These are phyloP conservation scores for Gaillardinia entomophila DNA, from an alignment of 805 yeast species.

Conservation along the genomic window DNA sequence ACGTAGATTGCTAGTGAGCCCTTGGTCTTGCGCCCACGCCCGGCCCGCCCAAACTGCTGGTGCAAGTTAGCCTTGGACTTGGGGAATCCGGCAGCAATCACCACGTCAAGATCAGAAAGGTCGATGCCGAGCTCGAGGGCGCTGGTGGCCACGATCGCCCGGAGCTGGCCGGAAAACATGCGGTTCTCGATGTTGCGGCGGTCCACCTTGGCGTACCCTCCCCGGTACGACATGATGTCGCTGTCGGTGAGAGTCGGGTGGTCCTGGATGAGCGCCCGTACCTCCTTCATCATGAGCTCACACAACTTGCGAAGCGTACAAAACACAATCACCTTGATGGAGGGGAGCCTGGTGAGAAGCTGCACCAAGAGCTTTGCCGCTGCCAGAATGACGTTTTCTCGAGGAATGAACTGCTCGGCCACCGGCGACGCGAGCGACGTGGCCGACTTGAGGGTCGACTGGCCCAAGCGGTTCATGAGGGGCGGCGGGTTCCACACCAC, in stretches of 20 bases:
- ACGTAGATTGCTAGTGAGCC: constrained; percentile 85
- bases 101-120: constrained; percentile 89
- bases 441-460: constrained; percentile 11
- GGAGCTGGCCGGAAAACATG: constrained; percentile 81
- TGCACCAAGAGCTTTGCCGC: constrained; percentile 70
- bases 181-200: constrained; percentile 82
- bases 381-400: constrained; percentile 69
- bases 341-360: constrained; percentile 45
- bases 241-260: constrained; percentile 37
- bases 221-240: constrained; percentile 89
- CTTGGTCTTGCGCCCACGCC: constrained; percentile 61
- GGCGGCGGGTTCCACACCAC: constrained; percentile 84
- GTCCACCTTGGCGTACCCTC: constrained; percentile 86
- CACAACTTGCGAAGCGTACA: constrained; percentile 83
- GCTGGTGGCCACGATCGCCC: constrained; percentile 89
- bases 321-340: constrained; percentile 80
- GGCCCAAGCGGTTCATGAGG: constrained; percentile 51
- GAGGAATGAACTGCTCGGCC: constrained; percentile 19
- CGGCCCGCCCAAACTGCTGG: constrained; percentile 97
- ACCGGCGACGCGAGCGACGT: constrained; percentile 5
- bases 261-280: constrained; percentile 42
- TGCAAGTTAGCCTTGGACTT: constrained; percentile 78
- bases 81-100: constrained; percentile 90
- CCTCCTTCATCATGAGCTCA: constrained; percentile 82
- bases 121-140: constrained; percentile 96